Evolutionary conservation across 176 grass and related monocot species (phyloP), one percentile per base, ranked within the genome.

Genomic region (Cenchrus americanus): DNA sequence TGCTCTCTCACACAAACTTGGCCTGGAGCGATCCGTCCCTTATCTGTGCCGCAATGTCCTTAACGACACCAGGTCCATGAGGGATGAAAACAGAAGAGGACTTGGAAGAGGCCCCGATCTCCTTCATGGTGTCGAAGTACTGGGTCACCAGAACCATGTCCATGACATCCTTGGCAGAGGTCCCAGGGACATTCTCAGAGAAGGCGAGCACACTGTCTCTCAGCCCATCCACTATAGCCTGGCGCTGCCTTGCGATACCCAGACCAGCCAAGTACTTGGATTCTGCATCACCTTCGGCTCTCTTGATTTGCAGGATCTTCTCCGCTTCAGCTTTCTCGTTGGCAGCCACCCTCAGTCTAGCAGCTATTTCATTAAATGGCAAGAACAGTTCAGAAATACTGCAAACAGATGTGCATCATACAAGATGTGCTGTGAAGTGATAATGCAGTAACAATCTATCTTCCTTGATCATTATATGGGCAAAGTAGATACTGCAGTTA

Each of bases 111-210:
- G 94, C 91, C 2, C 94, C 94, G 0, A 97, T 97, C 13, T 97
- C 94, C 43, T 94, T 97, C 94, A 92, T 97, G 1, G 94, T 97
- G 24, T 97, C 94, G 0, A 97, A 97, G 14, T 97, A 97, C 12
- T 97, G 94, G 0, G 94, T 94, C 14, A 97, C 91, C 4, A 97
- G 80, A 71, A 97, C 94, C 94, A 97, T 94, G 49, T 97, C 94
- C 94, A 94, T 97, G 21, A 97, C 91, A 84, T 97, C 94, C 74
- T 88, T 94, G 4, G 94, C 83, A 9, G 89, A 94, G 6, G 92
- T 97, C 41, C 91, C 94, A 1, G 91, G 94, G 19, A 97, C 94
- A n/a, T 97, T 97, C 22, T 89, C 89, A 14, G 94, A 97, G 83
- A 97, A 97, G 73, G 91, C 89, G 6, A 97, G 89, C 21, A 97